phyloP scores from a whole-genome alignment of 495 filamentous ascomycete species.

The Aspergillus indologenus region DNA sequence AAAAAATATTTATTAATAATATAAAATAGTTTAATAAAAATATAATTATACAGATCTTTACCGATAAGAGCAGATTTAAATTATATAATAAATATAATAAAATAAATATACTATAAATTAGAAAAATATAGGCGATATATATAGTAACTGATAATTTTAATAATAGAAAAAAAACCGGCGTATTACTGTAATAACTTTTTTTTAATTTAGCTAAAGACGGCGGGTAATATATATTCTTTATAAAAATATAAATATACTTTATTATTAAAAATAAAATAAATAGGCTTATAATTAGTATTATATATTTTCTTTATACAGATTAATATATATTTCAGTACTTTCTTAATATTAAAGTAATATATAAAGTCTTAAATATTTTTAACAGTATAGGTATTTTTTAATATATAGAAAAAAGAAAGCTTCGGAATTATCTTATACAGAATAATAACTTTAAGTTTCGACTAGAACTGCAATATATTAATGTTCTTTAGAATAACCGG shows the following conservation, averaged over 20 bases:
- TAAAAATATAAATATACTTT: constrained; percentile 9
- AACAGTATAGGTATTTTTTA: constrained; percentile 3
- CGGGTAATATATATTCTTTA: background rate
- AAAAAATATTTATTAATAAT: background rate
- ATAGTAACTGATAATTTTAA: too few species aligned
- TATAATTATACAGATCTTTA: too few species aligned
- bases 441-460: too few species aligned
- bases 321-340: constrained; percentile 4
- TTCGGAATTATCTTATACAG: too few species aligned
- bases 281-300: background rate
- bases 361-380: constrained; percentile 18
- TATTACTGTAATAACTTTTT: background rate
- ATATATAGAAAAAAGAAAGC: too few species aligned
- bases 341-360: constrained; percentile 4
- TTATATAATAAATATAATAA: too few species aligned
- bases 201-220: background rate
- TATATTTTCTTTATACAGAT: constrained; percentile 8
- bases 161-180: background rate
- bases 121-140: too few species aligned
- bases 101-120: too few species aligned
- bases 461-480: too few species aligned
- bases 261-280: background rate
- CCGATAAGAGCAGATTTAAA: too few species aligned
- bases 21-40: too few species aligned
- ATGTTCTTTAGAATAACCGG: too few species aligned